Conservation (phyloP, 371 early-diverging fungal species). For the Chytridium lagenaria region DNA sequence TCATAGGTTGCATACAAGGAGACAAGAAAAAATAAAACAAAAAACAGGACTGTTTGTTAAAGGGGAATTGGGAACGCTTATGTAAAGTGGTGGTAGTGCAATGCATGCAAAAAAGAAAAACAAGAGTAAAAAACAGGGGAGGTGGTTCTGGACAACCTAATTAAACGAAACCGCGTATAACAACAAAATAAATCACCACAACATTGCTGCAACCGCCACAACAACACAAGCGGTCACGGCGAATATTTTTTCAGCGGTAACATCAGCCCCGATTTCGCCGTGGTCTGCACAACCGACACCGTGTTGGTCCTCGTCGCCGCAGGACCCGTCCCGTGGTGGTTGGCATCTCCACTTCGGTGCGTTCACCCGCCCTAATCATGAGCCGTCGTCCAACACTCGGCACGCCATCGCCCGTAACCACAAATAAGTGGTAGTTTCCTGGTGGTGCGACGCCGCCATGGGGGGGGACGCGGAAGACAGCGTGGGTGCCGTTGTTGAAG, state of each 20-base stretch:
- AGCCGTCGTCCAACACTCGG: conserved; percentile 35
- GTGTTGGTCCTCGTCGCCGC: too few species aligned
- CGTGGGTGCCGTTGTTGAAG: conserved; percentile 23
- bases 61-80: background rate
- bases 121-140: background rate
- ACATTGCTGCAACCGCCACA: background rate
- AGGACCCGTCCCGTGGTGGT: too few species aligned
- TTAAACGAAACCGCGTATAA: too few species aligned
- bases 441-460: conserved; percentile 47
- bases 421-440: conserved; percentile 54
- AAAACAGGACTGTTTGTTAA: background rate
- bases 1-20: too few species aligned
- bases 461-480: conserved; percentile 34
- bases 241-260: too few species aligned
- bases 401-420: conserved; percentile 33
- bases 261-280: too few species aligned
- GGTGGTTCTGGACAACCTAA: too few species aligned
- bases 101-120: background rate
- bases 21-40: background rate
- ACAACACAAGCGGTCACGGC: background rate
- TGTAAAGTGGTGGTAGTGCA: background rate
- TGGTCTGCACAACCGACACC: too few species aligned
- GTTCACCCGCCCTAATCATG: conserved; percentile 27
- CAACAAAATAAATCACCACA: too few species aligned
- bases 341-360: conserved; percentile 19